A percentile compares a stretch with the other conserved stretches of the same genome.
Conservation (phyloP, 345 rosid species). For the Bruguiera parviflora region DNA sequence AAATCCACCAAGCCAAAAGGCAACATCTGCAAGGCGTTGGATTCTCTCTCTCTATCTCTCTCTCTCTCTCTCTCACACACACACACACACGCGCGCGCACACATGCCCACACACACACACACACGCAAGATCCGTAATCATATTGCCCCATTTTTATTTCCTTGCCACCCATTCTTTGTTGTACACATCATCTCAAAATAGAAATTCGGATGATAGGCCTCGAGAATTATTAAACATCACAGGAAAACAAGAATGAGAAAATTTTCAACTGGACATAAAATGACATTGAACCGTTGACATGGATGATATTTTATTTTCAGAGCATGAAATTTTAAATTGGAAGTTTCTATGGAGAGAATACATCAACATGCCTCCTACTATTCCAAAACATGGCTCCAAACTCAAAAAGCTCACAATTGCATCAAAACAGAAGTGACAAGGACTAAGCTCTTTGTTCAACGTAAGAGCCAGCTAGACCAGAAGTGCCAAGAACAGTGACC, state of each 20-base stretch:
- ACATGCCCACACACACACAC: no score
- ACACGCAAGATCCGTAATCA: neutral
- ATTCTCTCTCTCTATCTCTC: no score
- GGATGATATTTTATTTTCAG: slow-evolving; percentile 11
- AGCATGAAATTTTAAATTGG: neutral
- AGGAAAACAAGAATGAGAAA: neutral
- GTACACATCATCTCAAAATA: no score
- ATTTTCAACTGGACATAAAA: neutral
- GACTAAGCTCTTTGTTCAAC: slow-evolving; percentile 68
- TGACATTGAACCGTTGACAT: neutral
- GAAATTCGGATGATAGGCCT: no score
- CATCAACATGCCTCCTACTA: slow-evolving; percentile 13
- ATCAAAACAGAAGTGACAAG: neutral
- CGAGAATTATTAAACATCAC: neutral
- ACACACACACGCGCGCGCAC: no score
- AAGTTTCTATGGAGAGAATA: slow-evolving; percentile 7
- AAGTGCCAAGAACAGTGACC: slow-evolving; percentile 87
- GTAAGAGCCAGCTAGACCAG: slow-evolving; percentile 89
- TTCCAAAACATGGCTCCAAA: neutral
- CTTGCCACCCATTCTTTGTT: no score
- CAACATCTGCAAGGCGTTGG: no score
- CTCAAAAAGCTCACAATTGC: neutral
- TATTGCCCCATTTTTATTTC: no score
- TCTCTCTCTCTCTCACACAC: no score
- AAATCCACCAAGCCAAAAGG: no score